A percentile compares a stretch with the other conserved stretches of the same genome.
Evolutionary conservation across 768 basidiomycete genomes (phyloP).

Genomic region (Infundibulicybe gibba): DNA sequence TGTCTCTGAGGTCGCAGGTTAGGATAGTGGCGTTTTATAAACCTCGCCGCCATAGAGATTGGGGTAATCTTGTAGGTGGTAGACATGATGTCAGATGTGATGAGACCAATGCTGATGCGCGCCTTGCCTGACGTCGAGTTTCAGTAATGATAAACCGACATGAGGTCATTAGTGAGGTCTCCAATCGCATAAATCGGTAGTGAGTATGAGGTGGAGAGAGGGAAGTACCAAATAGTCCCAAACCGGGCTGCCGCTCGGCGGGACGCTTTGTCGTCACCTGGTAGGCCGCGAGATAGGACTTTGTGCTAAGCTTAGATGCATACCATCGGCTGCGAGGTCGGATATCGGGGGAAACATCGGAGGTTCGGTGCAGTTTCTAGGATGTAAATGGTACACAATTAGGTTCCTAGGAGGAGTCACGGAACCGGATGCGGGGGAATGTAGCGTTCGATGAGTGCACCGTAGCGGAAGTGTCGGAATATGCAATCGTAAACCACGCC

Average conservation of each 20-base stretch:
- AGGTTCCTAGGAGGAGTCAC: slow-evolving; percentile 75
- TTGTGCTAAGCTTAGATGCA: too few relatives aligned
- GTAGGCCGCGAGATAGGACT: too few relatives aligned
- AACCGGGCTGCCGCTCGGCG: too few relatives aligned
- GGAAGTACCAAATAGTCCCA: too few relatives aligned
- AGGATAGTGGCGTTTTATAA: background rate
- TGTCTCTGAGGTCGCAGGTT: background rate
- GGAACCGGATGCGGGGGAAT: slow-evolving; percentile 75
- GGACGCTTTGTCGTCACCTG: too few relatives aligned
- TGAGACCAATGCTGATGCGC: background rate
- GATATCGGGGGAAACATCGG: slow-evolving; percentile 55
- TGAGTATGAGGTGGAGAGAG: too few relatives aligned
- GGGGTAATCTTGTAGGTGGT: background rate
- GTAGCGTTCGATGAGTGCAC: slow-evolving; percentile 37
- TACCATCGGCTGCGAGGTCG: slow-evolving; percentile 36
- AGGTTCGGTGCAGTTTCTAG: slow-evolving; percentile 74
- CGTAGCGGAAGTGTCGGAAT: slow-evolving; percentile 22
- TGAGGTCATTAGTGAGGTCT: background rate
- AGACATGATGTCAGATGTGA: background rate
- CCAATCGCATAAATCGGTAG: background rate
- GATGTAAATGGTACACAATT: slow-evolving; percentile 67
- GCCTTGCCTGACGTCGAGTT: background rate
- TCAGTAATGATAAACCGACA: background rate
- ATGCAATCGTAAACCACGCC: slow-evolving; percentile 19
- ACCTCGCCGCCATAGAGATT: background rate